Conservation (phyloP, 371 early-diverging fungal genomes). For the Batrachochytrium dendrobatidis region DNA sequence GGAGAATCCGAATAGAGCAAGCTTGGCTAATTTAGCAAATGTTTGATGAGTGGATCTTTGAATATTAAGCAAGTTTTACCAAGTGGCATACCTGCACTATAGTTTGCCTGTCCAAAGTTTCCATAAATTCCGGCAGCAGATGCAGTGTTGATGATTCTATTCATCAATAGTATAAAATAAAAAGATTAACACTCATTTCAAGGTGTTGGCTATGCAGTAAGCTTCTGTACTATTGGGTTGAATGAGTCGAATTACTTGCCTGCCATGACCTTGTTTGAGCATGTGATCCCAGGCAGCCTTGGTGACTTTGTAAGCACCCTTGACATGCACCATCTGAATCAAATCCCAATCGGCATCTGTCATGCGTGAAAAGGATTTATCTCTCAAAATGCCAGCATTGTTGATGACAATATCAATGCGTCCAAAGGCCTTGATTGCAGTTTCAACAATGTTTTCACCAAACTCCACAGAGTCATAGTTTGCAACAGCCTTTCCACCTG, state of each 20-base stretch:
- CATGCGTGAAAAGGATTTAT: constrained; percentile 91
- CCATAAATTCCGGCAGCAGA: constrained; percentile 73
- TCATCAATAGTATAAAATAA: not conserved
- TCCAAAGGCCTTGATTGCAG: constrained; percentile 92
- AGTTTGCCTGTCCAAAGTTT: constrained; percentile 76
- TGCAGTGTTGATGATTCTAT: constrained; percentile 62
- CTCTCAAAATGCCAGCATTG: constrained; percentile 95
- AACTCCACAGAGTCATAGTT: constrained; percentile 96
- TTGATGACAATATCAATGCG: constrained; percentile 92
- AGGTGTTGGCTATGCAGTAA: constrained; percentile 1
- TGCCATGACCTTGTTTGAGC: constrained; percentile 90
- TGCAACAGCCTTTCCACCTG: constrained; percentile 93
- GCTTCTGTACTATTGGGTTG: not conserved
- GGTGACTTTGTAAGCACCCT: constrained; percentile 90
- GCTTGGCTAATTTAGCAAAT: constrained; percentile 61
- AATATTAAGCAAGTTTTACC: not conserved
- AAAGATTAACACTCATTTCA: too few relatives aligned
- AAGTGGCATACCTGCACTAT: constrained; percentile 39
- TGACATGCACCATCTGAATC: constrained; percentile 85
- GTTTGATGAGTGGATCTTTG: not conserved
- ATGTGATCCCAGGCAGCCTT: constrained; percentile 96
- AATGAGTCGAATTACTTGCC: constrained; percentile 11
- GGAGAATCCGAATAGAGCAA: constrained; percentile 86
- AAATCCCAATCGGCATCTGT: constrained; percentile 95
- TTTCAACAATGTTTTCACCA: constrained; percentile 93